A percentile compares a stretch with the other conserved stretches of the same genome.
Conservation (phyloP, 352 stramenopile genomes). For the Globisporangium middletonii region DNA sequence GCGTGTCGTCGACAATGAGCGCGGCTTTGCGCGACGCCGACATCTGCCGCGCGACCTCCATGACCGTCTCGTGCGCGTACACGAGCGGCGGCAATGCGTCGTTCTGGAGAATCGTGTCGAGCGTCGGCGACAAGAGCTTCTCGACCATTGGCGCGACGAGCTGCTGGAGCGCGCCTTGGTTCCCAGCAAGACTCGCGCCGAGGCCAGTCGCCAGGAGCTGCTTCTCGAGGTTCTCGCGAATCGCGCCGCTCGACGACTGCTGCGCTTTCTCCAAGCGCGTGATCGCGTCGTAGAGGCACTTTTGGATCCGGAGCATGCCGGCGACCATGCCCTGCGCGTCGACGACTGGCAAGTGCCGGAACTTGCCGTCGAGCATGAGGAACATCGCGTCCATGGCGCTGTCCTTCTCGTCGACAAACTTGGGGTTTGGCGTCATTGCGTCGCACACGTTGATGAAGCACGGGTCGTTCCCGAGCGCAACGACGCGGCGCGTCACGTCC, state of each 20-base stretch:
- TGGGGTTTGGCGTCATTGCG: slow-evolving; percentile 82
- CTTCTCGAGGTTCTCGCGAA: slow-evolving; percentile 74
- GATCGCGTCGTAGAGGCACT: slow-evolving; percentile 98
- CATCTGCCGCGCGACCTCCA: slow-evolving; percentile 86
- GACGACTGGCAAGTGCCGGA: slow-evolving; percentile 96
- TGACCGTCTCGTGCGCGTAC: slow-evolving; percentile 65
- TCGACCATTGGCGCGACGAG: slow-evolving; percentile 81
- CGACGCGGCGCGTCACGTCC: slow-evolving; percentile 80
- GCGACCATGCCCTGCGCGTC: slow-evolving; percentile 87
- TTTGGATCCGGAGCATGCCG: slow-evolving; percentile 97
- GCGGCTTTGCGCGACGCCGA: slow-evolving; percentile 74
- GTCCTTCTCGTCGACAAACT: slow-evolving; percentile 86
- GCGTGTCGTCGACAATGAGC: slow-evolving; percentile 67
- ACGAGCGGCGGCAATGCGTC: slow-evolving; percentile 76
- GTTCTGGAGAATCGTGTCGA: slow-evolving; percentile 78
- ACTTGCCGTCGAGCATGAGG: slow-evolving; percentile 89
- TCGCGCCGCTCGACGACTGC: slow-evolving; percentile 60
- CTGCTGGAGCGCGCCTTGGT: slow-evolving; percentile 61
- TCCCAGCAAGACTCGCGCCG: slow-evolving; percentile 40
- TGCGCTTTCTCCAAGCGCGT: slow-evolving; percentile 92
- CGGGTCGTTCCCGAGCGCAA: slow-evolving; percentile 81
- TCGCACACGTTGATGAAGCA: slow-evolving; percentile 81
- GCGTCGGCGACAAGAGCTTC: slow-evolving; percentile 78
- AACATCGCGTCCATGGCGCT: slow-evolving; percentile 90
- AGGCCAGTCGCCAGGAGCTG: slow-evolving; percentile 57